Conservation (phyloP, 2,329 filamentous ascomycete species). For the Verticillium nonalfalfae region DNA sequence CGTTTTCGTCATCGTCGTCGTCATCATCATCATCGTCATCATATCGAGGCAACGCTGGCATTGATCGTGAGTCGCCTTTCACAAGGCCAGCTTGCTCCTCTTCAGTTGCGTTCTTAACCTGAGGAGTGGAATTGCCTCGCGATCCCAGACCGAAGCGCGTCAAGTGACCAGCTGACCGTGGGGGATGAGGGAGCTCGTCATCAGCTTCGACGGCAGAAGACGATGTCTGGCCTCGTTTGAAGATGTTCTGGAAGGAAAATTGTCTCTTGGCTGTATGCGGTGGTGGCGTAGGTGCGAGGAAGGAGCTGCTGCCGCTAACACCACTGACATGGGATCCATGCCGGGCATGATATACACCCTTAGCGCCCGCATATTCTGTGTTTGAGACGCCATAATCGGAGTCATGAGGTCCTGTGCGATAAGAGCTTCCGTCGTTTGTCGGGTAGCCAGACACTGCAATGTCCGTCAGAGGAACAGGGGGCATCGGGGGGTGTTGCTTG, state of each 20-base stretch:
- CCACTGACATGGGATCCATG: conserved; percentile 31
- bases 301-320: conserved; percentile 34
- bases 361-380: conserved; percentile 43
- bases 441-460: conserved; percentile 47
- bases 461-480: conserved; percentile 57
- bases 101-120: conserved; percentile 58
- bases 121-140: conserved; percentile 33
- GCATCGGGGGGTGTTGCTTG: conserved; percentile 47
- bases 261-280: conserved; percentile 62
- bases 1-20: conserved; percentile 21
- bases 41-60: conserved; percentile 26
- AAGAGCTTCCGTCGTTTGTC: conserved; percentile 22
- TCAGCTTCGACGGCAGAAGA: conserved; percentile 16
- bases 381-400: conserved; percentile 24
- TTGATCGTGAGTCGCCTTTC: conserved; percentile 54
- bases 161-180: conserved; percentile 6
- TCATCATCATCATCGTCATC: conserved; percentile 29
- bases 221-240: conserved; percentile 47
- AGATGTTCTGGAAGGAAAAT: conserved; percentile 89
- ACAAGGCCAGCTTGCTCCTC: conserved; percentile 80
- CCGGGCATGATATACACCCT: conserved; percentile 25
- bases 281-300: conserved; percentile 51
- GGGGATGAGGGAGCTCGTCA: conserved; percentile 14
- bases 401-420: conserved; percentile 28
- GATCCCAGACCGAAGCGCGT: conserved; percentile 15